Base-by-base conservation (phyloP, 2,329 filamentous ascomycete species). In the Chalaropsis ovoidea region DNA sequence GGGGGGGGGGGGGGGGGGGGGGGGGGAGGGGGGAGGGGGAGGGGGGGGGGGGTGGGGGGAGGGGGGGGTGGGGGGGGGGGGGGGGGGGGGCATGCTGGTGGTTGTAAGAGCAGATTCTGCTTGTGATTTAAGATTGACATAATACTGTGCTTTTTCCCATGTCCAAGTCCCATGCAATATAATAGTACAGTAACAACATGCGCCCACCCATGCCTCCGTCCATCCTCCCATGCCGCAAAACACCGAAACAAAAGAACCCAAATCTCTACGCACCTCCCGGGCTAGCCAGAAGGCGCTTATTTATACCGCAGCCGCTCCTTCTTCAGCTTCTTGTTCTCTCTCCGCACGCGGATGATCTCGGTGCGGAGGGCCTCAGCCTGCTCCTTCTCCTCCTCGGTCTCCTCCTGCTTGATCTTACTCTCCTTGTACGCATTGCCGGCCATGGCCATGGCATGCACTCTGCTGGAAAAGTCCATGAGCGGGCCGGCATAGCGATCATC, bases 401-500 rank as follows among this genome's bases (percentile, higher is more conserved):
- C 43, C 63, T 54, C 31, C 31, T 41, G 13, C 62, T 49, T 31
- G 27, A 27, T 47, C 56, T 27, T 39, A 35, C 19, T 62, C n/a
- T 58, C 24, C 8, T n/a, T 58, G 8, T 58, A 58, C 27, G 15
- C 27, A 11, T 27, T 52, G 43, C 61, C 61, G 27, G 39, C 62
- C n/a, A 61, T 17, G 11, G 65, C 61, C 54, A 56, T 62, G n/a
- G 66, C 66, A 19, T 62, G 47, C 22, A 67, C 63, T 13, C 66
- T 43, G n/a, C 35, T 54, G 2, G 66, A 54, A 54, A 67, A 60
- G 42, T 67, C 66, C n/a, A 60, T 35, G 31, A 67, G 52, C 2
- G 66, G 66, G 42, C 66, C 66, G 19, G 63, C 49, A 43, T 62
- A 67, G 15, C 41, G 63, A 19, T 67, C 62, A 10, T 60, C 43